Conservation (phyloP, 257 asterid genomes). For the Solanum chilense region DNA sequence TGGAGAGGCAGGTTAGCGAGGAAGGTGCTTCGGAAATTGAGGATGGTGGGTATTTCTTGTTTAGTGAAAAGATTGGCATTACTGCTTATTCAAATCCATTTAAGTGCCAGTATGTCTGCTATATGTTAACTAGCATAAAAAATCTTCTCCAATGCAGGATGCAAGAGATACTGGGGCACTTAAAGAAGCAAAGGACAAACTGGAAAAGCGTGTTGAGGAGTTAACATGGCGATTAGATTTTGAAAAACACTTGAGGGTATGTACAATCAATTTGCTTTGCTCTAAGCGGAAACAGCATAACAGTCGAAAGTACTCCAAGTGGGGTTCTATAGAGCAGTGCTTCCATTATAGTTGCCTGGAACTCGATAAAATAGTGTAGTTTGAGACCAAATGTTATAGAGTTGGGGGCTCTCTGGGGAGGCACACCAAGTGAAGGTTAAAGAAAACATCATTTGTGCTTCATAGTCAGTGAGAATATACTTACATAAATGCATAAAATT, state of each 20-base stretch:
- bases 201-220: constrained; percentile 91
- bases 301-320: not conserved
- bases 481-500: not conserved
- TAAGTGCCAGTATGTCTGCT: not conserved
- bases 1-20: constrained; percentile 88
- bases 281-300: not conserved
- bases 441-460: not conserved
- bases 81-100: not conserved
- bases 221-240: constrained; percentile 82
- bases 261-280: constrained; percentile 1
- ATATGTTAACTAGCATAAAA: not conserved
- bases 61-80: not conserved
- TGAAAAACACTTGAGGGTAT: constrained; percentile 81
- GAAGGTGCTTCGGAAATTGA: constrained; percentile 76
- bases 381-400: not conserved
- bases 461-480: not conserved
- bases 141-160: constrained; percentile 41
- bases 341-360: not conserved
- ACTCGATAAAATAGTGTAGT: not conserved
- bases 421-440: not conserved
- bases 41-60: constrained; percentile 42
- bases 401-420: not conserved
- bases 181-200: constrained; percentile 91
- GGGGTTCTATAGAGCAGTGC: not conserved
- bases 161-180: constrained; percentile 96